These are phyloP conservation scores for Populus pruinosa DNA, from an alignment of 345 rosid genomes.

Conservation along the genomic window DNA sequence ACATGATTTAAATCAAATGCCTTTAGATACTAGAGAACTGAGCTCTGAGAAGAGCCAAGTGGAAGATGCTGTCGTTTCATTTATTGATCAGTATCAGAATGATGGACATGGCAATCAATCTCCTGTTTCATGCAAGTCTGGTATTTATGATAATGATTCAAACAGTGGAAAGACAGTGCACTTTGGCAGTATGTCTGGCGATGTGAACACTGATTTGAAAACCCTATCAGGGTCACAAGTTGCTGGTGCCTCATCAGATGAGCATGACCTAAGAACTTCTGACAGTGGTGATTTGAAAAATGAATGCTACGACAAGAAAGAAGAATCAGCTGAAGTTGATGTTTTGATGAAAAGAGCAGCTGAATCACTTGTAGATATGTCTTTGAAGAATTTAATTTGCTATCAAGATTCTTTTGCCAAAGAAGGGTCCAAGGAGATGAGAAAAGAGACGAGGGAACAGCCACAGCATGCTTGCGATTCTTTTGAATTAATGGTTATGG, in stretches of 20 bases:
- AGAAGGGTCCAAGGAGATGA: slow-evolving; percentile 23
- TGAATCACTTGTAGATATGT: slow-evolving; percentile 50
- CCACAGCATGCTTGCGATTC: slow-evolving; percentile 52
- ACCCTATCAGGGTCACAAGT: slow-evolving; percentile 15
- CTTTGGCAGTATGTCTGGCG: slow-evolving; percentile 7
- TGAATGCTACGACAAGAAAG: slow-evolving; percentile 13
- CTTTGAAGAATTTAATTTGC: slow-evolving; percentile 22
- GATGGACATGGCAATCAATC: slow-evolving; percentile 12
- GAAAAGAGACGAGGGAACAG: slow-evolving; percentile 23
- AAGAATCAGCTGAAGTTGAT: slow-evolving; percentile 33
- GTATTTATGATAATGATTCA: slow-evolving; percentile 34
- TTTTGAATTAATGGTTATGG: slow-evolving; percentile 49
- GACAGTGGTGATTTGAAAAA: slow-evolving; percentile 12
- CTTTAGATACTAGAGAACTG: neutral
- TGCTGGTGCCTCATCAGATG: slow-evolving; percentile 10
- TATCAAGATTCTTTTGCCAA: slow-evolving; percentile 18
- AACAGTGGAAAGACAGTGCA: slow-evolving; percentile 24
- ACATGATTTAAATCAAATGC: neutral
- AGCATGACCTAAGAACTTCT: slow-evolving; percentile 23
- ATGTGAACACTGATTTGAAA: slow-evolving; percentile 14
- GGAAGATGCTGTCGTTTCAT: slow-evolving; percentile 15
- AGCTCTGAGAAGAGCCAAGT: slow-evolving; percentile 25
- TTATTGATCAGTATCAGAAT: slow-evolving; percentile 15
- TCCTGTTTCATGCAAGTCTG: slow-evolving; percentile 35
- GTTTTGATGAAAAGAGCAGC: slow-evolving; percentile 50